Percentiles rank a stretch among this genome's conserved stretches.
Conservation (phyloP, 352 stramenopile genomes). For the Thalassiosira delicatula region DNA sequence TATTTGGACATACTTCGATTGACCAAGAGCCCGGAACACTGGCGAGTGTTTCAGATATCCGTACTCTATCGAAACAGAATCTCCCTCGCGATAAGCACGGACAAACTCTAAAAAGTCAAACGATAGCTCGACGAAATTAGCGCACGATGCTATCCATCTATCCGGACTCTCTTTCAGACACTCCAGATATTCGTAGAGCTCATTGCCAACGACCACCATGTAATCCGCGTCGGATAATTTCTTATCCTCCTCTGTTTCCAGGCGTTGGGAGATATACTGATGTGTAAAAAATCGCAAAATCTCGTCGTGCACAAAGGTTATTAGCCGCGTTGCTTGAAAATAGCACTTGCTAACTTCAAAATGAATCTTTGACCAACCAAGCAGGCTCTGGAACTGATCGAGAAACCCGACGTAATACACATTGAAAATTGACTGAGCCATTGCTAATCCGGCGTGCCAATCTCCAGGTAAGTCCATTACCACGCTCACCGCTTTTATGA, state of each 20-base stretch:
- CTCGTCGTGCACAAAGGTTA: constrained; percentile 14
- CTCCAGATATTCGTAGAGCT: not conserved
- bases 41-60: not conserved
- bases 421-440: constrained; percentile 6
- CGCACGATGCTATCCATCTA: not conserved
- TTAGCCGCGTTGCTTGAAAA: not conserved
- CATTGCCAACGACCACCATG: too few species aligned
- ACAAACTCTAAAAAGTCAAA: constrained; percentile 4
- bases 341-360: not conserved
- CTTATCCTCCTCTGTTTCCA: not conserved
- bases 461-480: too few species aligned
- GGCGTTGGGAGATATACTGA: not conserved
- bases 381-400: not conserved
- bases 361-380: not conserved
- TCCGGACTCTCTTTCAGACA: not conserved
- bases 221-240: not conserved
- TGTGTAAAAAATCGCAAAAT: constrained; percentile 8
- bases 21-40: not conserved
- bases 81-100: not conserved
- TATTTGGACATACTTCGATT: not conserved
- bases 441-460: not conserved
- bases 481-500: not conserved
- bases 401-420: not conserved
- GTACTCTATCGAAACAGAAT: not conserved
- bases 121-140: not conserved